Base-by-base conservation (phyloP, 1,284 basidiomycete genomes). In the Tilletia caries region DNA sequence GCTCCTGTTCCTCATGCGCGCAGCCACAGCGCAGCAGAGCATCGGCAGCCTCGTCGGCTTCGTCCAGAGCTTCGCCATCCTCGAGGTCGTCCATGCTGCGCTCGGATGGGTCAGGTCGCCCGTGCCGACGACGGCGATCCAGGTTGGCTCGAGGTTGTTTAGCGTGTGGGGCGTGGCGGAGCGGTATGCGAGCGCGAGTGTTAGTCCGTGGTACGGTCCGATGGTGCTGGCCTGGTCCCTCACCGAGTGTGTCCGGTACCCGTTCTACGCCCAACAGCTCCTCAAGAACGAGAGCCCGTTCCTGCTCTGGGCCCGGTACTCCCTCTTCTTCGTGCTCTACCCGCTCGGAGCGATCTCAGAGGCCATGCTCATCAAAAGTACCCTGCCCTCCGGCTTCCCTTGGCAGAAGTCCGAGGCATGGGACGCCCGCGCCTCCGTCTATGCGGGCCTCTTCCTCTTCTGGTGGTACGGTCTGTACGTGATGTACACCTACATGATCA, bases 161-260 rank as follows among this genome's bases (percentile, higher is more conserved):
- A 86, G 95, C 67, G 90, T 98, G 0, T 98, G 93, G 93, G 91
- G 65, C 32, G 79, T 83, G 66, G 67, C 75, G 18, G 80, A 83
- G 67, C 70, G 76, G 27, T 83, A 74, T 70, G 68, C 67, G 5
- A 67, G 73, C 32, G 76, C 81, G 1, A 77, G 75, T 67, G 83
- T 86, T 3, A 91, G 89, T 80, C 92, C 95, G 2, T 85, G 93
- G 41, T 98, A 92, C 86, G 89, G 92, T 2, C 90, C 90, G 65
- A 95, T 97, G 93, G 88, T 98, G 67, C 85, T 96, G 73, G 92
- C 95, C 0, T 99, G 95, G 95, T 90, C 91, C 1, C 77, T 91
- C 70, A 93, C 94, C 50, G 95, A 99, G 84, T 88, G 93, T 67
- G 89, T 96, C 72, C 92, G 95, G 33, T 98, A 98, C 85, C 85